These are phyloP conservation scores for Penstemon barbatus DNA, from an alignment of 257 asterid genomes.

Conservation along the genomic window DNA sequence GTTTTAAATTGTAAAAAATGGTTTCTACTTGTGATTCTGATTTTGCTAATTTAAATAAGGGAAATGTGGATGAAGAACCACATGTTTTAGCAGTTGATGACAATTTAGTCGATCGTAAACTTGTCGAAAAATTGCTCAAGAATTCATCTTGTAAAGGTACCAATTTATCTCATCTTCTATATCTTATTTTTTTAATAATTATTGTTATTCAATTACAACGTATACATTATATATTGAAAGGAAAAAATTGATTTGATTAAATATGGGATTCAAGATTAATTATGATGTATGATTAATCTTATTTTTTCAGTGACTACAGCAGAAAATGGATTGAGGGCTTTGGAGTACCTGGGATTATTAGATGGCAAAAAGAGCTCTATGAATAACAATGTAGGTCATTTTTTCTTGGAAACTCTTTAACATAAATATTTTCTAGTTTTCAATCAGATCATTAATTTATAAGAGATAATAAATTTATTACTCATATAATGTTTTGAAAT, in stretches of 20 bases:
- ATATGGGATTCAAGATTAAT: too few relatives aligned
- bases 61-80: constrained; percentile 38
- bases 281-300: not conserved
- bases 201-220: not conserved
- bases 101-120: constrained; percentile 53
- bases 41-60: constrained; percentile 8
- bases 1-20: not conserved
- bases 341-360: constrained; percentile 46
- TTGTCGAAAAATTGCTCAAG: constrained; percentile 59
- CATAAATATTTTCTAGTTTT: too few relatives aligned
- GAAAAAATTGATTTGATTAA: not conserved
- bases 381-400: constrained; percentile 34
- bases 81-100: constrained; percentile 76
- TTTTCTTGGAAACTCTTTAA: not conserved
- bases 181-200: not conserved
- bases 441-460: too few relatives aligned
- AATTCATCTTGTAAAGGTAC: constrained; percentile 68
- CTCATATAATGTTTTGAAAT: not conserved
- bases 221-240: not conserved
- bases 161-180: not conserved
- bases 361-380: constrained; percentile 27
- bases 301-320: constrained; percentile 53
- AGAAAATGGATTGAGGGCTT: constrained; percentile 52
- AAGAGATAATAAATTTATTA: too few relatives aligned
- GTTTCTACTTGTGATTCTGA: constrained; percentile 1